Percentiles rank a stretch among this genome's conserved stretches.
Evolutionary conservation across 768 basidiomycete species (phyloP).

Genomic region (Russula emetica): DNA sequence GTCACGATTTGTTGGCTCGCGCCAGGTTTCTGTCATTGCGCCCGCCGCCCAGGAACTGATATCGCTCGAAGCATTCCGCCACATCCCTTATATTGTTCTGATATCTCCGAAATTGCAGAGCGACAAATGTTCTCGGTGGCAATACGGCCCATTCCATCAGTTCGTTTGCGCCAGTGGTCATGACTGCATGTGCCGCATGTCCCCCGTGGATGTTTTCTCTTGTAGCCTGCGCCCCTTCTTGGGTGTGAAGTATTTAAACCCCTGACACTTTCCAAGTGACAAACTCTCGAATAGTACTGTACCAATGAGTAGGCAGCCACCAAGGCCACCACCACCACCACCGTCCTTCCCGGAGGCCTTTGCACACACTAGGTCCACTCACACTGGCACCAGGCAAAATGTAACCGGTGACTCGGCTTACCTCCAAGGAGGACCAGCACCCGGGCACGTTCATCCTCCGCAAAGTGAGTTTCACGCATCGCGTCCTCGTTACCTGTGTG

Average conservation of each 20-base stretch:
- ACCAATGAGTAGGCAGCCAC: neutral
- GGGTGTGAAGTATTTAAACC: neutral
- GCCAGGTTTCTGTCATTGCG: neutral
- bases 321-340: neutral
- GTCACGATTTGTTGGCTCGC: neutral
- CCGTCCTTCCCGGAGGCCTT: neutral
- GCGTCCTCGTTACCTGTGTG: neutral
- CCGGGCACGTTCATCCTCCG: neutral
- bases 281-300: neutral
- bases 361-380: neutral
- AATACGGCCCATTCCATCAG: neutral
- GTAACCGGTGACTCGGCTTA: neutral
- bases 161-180: neutral
- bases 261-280: neutral
- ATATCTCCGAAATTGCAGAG: neutral
- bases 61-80: neutral
- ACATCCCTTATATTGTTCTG: neutral
- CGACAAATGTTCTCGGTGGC: neutral
- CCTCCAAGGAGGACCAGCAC: neutral
- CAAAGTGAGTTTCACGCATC: conserved; percentile 1
- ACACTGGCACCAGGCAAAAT: neutral
- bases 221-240: neutral
- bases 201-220: neutral
- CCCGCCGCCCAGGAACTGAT: neutral
- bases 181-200: neutral